Evolutionary conservation across 805 yeast species (phyloP).

Genomic region (Helenozyma rhizophorensis): DNA sequence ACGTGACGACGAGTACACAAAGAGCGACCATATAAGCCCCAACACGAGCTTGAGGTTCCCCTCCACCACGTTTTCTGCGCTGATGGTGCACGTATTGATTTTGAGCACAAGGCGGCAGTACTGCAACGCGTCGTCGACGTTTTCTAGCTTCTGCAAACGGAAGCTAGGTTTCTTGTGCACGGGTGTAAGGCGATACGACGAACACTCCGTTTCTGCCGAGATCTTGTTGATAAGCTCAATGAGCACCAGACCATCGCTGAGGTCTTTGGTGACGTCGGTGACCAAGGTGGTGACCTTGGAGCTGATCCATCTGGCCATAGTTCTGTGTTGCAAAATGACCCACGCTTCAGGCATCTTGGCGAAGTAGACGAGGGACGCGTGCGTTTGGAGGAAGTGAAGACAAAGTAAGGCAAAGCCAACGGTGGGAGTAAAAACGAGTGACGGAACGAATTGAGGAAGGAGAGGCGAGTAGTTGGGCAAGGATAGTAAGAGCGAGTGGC

Average conservation of each 20-base stretch:
- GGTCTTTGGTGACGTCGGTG: constrained; percentile 24
- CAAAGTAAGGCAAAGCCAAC: too few species aligned
- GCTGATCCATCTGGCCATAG: constrained; percentile 50
- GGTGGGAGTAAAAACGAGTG: too few species aligned
- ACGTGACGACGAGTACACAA: constrained; percentile 36
- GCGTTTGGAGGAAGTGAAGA: too few species aligned
- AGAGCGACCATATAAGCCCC: constrained; percentile 48
- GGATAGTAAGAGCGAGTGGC: too few species aligned
- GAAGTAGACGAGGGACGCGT: too few species aligned
- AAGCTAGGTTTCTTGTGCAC: constrained; percentile 35
- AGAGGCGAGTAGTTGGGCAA: too few species aligned
- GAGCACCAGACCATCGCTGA: constrained; percentile 39
- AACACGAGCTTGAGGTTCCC: constrained; percentile 44
- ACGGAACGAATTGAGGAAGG: too few species aligned
- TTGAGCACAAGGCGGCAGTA: constrained; percentile 37
- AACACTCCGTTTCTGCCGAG: constrained; percentile 11
- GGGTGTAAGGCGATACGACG: constrained; percentile 25
- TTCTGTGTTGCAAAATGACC: constrained; percentile 43
- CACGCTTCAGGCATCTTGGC: constrained; percentile 21
- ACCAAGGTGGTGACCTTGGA: constrained; percentile 27
- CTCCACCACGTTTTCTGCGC: constrained; percentile 47
- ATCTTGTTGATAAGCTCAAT: constrained; percentile 34
- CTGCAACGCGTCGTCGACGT: constrained; percentile 39
- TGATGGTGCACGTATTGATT: constrained; percentile 40
- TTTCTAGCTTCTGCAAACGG: constrained; percentile 45